Evolutionary conservation across 129 eudicot genomes (phyloP), one percentile per base, ranked within the genome.

Genomic region (Sambucus nigra): DNA sequence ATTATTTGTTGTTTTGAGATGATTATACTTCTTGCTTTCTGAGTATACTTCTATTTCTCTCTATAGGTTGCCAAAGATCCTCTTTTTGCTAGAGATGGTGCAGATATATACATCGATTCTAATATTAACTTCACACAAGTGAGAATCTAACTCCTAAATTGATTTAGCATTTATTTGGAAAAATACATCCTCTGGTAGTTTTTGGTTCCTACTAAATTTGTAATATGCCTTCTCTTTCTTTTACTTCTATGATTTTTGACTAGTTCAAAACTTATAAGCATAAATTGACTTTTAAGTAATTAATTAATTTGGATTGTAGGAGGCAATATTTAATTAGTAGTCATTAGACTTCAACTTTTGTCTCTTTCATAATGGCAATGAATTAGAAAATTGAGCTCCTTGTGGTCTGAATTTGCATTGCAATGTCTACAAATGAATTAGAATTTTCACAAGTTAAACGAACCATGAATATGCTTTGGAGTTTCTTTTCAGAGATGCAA

Each of bases 121-220:
- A 73, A 69, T 71, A 81, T 89, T 47, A 74, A 75, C 72, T 81
- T 89, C 64, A 73, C 95, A 39, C 88, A 81, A 76, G 98, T 89
- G 51, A 81, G 74, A 51, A 44, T 51, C 5, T 38, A 23, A 24
- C 42, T 53, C 2, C 51, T 26, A 22, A 35, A n/a, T n/a, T 24
- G 42, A 27, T 35, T 51, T 35, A 33, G 56, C 38, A 53, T 55
- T 35, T 45, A 0, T 49, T 54, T 20, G 25, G 41, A 8, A 41
- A 13, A 16, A 40, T 58, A 12, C 26, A 25, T 45, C 3, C 3
- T 46, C 19, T 44, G 7, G 21, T 27, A 16, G 1, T 35, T 42
- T 42, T 18, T 25, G n/a, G 52, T 19, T 27, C 11, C 25, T 3
- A 7, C 25, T 18, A 8, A 26, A 7, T 7, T 13, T 11, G 22